A percentile compares a stretch with the other conserved stretches of the same genome.
These are phyloP conservation scores for Teunomyces funiuensis DNA, from an alignment of 805 yeast species.

Conservation along the genomic window DNA sequence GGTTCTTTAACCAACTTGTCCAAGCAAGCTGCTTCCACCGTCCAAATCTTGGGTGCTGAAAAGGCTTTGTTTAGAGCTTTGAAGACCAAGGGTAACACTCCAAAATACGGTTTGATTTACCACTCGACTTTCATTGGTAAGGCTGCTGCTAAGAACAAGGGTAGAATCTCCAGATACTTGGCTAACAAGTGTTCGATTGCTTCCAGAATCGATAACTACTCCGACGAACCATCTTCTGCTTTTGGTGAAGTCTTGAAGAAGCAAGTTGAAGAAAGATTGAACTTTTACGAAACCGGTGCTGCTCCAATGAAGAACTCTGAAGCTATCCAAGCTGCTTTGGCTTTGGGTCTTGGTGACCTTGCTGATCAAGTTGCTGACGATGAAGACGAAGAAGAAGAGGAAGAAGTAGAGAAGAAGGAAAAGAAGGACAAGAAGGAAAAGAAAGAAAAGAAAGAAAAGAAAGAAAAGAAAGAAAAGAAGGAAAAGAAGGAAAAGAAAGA, in stretches of 20 bases:
- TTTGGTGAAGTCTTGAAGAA: conserved; percentile 90
- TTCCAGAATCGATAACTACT: conserved; percentile 95
- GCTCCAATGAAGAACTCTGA: conserved; percentile 95
- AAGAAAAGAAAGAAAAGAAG: conserved; percentile 34
- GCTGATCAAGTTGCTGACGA: conserved; percentile 36
- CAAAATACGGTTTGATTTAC: conserved; percentile 92
- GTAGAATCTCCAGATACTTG: conserved; percentile 96
- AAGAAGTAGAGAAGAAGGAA: conserved; percentile 24
- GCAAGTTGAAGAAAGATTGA: conserved; percentile 97
- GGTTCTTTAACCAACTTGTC: conserved; percentile 96
- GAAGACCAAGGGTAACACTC: conserved; percentile 95
- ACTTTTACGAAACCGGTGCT: conserved; percentile 93
- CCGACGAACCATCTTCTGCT: conserved; percentile 87
- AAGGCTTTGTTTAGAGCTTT: conserved; percentile 95
- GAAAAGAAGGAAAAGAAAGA: conserved; percentile 35
- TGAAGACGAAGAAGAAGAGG: conserved; percentile 19
- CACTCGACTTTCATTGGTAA: conserved; percentile 92
- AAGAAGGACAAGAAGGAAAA: conserved; percentile 29
- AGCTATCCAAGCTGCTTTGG: conserved; percentile 90
- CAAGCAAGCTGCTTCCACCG: conserved; percentile 98
- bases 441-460: conserved; percentile 34
- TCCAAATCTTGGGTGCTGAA: conserved; percentile 96
- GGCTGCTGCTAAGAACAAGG: conserved; percentile 96
- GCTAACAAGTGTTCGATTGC: conserved; percentile 99
- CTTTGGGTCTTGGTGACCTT: conserved; percentile 55